Evolutionary conservation across 352 stramenopile species (phyloP).

Genomic region (Blastocystis hominis): DNA sequence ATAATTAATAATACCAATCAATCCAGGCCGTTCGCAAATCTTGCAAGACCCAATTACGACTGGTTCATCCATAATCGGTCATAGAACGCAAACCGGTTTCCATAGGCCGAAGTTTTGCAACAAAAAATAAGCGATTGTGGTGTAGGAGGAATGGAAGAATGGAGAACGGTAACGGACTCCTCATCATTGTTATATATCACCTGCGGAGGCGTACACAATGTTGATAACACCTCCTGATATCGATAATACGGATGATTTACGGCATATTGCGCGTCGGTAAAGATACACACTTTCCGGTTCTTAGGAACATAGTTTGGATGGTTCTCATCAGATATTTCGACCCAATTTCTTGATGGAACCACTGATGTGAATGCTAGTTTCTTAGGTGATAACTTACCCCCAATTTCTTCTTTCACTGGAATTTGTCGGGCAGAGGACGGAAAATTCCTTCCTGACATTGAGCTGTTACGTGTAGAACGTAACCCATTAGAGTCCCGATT

Average conservation of each 20-base stretch:
- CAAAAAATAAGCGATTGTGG: constrained; percentile 44
- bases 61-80: constrained; percentile 15
- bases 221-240: constrained; percentile 21
- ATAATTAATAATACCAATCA: not conserved
- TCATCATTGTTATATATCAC: constrained; percentile 5
- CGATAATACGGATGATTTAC: constrained; percentile 44
- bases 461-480: not conserved
- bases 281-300: not conserved
- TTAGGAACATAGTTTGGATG: not conserved
- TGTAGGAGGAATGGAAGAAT: constrained; percentile 4
- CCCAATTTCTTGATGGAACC: constrained; percentile 31
- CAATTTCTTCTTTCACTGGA: not conserved
- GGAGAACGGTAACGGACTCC: not conserved
- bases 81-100: constrained; percentile 36
- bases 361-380: not conserved
- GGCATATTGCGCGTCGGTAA: constrained; percentile 1
- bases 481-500: not conserved
- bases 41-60: not conserved
- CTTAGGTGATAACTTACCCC: not conserved
- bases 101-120: constrained; percentile 5
- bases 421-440: not conserved
- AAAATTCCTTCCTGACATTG: not conserved
- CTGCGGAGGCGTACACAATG: constrained; percentile 31
- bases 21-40: not conserved
- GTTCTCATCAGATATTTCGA: not conserved